phyloP scores from a whole-genome alignment of 352 stramenopile genomes.

The Globisporangium heterothallicum region DNA sequence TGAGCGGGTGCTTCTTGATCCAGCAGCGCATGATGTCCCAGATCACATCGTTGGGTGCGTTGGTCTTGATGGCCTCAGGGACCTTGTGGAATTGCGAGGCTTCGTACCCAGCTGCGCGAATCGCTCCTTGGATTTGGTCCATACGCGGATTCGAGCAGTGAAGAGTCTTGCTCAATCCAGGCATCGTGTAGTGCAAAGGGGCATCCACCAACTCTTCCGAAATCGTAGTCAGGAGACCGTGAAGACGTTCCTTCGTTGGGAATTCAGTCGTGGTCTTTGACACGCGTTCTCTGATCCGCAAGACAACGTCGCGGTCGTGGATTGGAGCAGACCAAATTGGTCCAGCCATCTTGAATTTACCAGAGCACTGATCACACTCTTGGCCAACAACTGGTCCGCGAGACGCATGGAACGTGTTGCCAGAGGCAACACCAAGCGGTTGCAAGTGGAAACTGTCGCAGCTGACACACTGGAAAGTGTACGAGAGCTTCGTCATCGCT shows the following conservation, averaged over 20 bases:
- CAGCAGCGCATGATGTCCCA: constrained; percentile 98
- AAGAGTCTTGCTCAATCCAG: constrained; percentile 89
- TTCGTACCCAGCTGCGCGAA: constrained; percentile 95
- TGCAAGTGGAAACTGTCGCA: constrained; percentile 98
- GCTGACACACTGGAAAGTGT: constrained; percentile 90
- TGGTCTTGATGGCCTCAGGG: constrained; percentile 97
- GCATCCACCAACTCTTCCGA: constrained; percentile 94
- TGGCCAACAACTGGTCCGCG: constrained; percentile 63
- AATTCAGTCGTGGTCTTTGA: constrained; percentile 80
- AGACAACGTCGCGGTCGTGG: constrained; percentile 90
- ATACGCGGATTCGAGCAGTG: constrained; percentile 93
- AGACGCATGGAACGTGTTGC: constrained; percentile 83
- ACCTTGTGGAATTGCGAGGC: constrained; percentile 98
- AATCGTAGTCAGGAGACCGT: constrained; percentile 93
- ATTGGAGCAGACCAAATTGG: constrained; percentile 97
- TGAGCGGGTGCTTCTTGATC: constrained; percentile 92
- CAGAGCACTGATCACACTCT: constrained; percentile 74
- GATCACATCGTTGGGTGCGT: constrained; percentile 95
- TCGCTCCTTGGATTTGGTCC: constrained; percentile 90
- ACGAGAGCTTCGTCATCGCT: constrained; percentile 88
- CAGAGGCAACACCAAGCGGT: constrained; percentile 83
- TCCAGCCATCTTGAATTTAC: constrained; percentile 91
- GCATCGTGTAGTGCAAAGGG: constrained; percentile 96
- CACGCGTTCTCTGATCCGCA: constrained; percentile 77
- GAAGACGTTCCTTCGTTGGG: constrained; percentile 89